Evolutionary conservation across 345 rosid genomes (phyloP).

Genomic region (Eucalyptus erythrocorys): DNA sequence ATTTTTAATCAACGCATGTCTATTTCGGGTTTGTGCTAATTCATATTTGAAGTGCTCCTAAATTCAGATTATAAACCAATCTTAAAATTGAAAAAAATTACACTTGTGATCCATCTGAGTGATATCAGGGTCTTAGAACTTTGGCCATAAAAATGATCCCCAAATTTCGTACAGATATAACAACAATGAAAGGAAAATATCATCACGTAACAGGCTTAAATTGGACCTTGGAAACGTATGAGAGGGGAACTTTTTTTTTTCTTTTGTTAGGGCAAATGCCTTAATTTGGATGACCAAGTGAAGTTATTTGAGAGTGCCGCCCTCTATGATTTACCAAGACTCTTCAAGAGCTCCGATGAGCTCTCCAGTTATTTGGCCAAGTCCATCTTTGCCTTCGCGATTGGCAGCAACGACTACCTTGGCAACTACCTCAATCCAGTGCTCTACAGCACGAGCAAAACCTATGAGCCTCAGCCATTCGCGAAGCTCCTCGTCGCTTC

Average conservation of each 20-base stretch:
- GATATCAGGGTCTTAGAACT: not conserved
- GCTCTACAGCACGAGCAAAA: not conserved
- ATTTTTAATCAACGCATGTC: too few species aligned
- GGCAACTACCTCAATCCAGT: not conserved
- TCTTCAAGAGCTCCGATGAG: constrained; percentile 1
- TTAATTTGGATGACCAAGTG: constrained; percentile 28
- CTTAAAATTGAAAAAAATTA: not conserved
- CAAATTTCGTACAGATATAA: not conserved
- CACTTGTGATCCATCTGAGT: not conserved
- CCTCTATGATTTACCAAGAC: not conserved
- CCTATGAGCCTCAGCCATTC: constrained; percentile 4
- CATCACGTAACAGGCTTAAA: rapidly evolving
- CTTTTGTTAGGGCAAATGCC: constrained; percentile 27
- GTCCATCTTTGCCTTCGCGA: constrained; percentile 13
- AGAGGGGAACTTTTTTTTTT: not conserved
- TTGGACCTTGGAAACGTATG: not conserved
- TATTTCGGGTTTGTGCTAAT: too few species aligned
- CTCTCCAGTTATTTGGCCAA: constrained; percentile 11
- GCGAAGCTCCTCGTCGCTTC: constrained; percentile 9
- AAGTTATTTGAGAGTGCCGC: constrained; percentile 8
- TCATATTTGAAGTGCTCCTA: too few species aligned
- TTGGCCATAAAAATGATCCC: not conserved
- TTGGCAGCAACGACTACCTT: constrained; percentile 37
- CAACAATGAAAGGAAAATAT: not conserved
- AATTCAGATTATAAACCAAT: too few species aligned